Evolutionary conservation across 192 early-diverging fungal genomes (phyloP).

Genomic region (Helicostylum pulchrum): DNA sequence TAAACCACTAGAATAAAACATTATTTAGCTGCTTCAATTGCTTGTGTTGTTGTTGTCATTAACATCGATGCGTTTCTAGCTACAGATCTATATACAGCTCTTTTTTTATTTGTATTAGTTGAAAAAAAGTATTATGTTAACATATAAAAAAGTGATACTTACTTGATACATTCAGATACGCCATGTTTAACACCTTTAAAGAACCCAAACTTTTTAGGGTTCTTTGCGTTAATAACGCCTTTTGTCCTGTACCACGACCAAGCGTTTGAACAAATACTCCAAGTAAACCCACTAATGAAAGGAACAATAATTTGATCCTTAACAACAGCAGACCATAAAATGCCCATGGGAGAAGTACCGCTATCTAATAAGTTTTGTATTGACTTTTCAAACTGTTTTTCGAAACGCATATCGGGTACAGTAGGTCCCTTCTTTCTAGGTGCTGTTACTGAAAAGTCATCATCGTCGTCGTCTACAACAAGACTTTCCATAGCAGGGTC

Average conservation of each 20-base stretch:
- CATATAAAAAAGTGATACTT: background rate
- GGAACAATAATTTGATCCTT: conserved; percentile 38
- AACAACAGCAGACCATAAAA: conserved; percentile 31
- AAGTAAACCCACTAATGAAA: conserved; percentile 34
- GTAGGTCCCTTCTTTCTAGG: conserved; percentile 12
- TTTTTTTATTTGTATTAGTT: background rate
- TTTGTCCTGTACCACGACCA: conserved; percentile 30
- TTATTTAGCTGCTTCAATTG: background rate
- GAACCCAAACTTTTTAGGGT: background rate
- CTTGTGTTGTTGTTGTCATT: background rate
- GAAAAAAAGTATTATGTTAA: background rate
- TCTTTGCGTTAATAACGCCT: background rate
- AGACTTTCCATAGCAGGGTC: conserved; percentile 9
- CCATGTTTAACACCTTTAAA: background rate
- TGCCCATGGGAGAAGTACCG: conserved; percentile 4
- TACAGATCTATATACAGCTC: background rate
- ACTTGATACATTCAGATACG: background rate
- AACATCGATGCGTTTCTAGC: background rate
- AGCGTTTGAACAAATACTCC: conserved; percentile 27
- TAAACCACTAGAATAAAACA: conserved; percentile 25
- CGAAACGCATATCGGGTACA: conserved; percentile 39
- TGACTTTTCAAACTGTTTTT: conserved; percentile 29
- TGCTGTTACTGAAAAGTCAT: conserved; percentile 5
- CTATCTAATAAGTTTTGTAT: conserved; percentile 17
- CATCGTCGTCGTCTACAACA: conserved; percentile 1